Evolutionary conservation across 2,329 filamentous ascomycete species (phyloP), one percentile per base, ranked within the genome.

Genomic region (Scedosporium boydii): DNA sequence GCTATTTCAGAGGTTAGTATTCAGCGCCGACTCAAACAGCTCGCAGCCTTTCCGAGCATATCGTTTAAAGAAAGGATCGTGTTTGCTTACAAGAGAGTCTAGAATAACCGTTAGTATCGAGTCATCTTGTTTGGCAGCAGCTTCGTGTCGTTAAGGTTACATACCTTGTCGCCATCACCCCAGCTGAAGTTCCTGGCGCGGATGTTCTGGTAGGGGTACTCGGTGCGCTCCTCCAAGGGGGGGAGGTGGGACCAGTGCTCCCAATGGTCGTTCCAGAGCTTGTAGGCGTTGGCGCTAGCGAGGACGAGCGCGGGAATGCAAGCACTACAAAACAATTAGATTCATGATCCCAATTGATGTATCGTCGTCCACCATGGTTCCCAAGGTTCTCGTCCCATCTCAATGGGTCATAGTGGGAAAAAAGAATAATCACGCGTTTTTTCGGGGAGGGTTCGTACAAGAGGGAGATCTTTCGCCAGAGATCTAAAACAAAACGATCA

Each of bases 161-260:
- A 73, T 63, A 91, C 90, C 90, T 98, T 95, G 81, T 99, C 95
- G 74, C 95, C 95, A 74, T 98, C 83, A 68, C 93, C 93, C 90
- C 90, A 99, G 73, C 86, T 87, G 83, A 79, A 99, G 86, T 96
- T 97, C 88, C 95, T 97, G 76, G 86, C 85, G 75, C 95, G 90
- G 77, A 99, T 90, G 84, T 99, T 99, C 86, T 96, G 91, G 87
- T 96, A 99, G 64, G 92, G 81, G 80, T 98, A 99, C 82, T 98
- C 91, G 71, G 84, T 79, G 73, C 90, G 89, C 81, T 99, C 95
- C 82, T 96, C 91, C 69, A 93, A 82, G 68, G 95, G 90, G 65
- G 89, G 86, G 77, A 90, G 79, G 80, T 98, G 93, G 61, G 77
- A 79, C 86, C 89, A 91, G 84, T 99, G 95, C 79, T 96, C 90